These are phyloP conservation scores for Suillus plorans DNA, from an alignment of 768 basidiomycete species.

Conservation along the genomic window DNA sequence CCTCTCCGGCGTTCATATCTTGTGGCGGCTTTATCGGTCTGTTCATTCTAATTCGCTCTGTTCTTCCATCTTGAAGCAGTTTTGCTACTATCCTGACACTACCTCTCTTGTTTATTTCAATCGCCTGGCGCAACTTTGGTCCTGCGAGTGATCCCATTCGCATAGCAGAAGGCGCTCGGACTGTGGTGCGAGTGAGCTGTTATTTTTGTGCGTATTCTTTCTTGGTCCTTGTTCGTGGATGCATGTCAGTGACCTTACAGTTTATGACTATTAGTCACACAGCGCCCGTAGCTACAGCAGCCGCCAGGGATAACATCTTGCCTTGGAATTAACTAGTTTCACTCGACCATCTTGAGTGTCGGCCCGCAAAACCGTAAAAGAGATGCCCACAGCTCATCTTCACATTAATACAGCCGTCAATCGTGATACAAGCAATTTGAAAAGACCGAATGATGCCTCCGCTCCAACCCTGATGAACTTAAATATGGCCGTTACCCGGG, in stretches of 20 bases:
- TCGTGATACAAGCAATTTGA: constrained; percentile 32
- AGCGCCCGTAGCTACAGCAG: background rate
- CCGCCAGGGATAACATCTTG: background rate
- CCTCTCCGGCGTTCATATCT: constrained; percentile 3
- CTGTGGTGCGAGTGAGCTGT: background rate
- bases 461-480: constrained; percentile 11
- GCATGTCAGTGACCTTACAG: background rate
- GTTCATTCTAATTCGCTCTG: constrained; percentile 7
- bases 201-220: background rate
- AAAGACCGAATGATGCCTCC: constrained; percentile 29
- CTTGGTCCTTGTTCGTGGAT: background rate
- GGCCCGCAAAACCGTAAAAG: background rate
- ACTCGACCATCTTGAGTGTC: background rate
- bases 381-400: constrained; percentile 47
- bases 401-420: constrained; percentile 48
- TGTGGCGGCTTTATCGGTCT: constrained; percentile 1
- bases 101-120: constrained; percentile 1
- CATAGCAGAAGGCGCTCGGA: background rate
- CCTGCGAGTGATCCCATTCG: background rate
- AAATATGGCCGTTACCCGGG: constrained; percentile 25
- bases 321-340: background rate
- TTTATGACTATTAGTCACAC: background rate
- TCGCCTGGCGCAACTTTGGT: background rate
- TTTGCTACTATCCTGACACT: constrained; percentile 12
- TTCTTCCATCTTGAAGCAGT: background rate